Conservation (phyloP, 1,139 yeast genomes). For the Yamadazyma trypodendri region DNA sequence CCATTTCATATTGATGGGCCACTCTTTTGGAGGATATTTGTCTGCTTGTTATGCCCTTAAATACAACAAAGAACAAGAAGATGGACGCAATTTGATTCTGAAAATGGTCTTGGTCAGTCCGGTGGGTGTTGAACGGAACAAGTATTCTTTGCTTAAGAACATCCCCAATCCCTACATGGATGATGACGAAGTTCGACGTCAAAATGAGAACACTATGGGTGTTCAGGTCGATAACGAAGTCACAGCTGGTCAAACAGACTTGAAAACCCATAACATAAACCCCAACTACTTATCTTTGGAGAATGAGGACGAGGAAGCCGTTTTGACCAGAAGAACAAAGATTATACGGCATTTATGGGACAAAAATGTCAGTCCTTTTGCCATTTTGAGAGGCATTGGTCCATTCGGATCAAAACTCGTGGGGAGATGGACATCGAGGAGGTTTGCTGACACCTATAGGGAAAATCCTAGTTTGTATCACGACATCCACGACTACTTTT, state of each 20-base stretch:
- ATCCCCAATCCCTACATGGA: slow-evolving; percentile 18
- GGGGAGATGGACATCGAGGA: slow-evolving; percentile 41
- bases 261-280: slow-evolving; percentile 11
- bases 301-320: slow-evolving; percentile 11
- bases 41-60: slow-evolving; percentile 75
- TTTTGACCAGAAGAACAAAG: slow-evolving; percentile 21
- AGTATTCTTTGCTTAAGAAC: slow-evolving; percentile 28
- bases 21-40: slow-evolving; percentile 90
- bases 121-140: slow-evolving; percentile 44
- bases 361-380: slow-evolving; percentile 38
- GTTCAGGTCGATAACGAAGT: slow-evolving; percentile 15
- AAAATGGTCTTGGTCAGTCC: slow-evolving; percentile 46
- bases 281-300: slow-evolving; percentile 12
- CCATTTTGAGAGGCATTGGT: slow-evolving; percentile 35
- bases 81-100: slow-evolving; percentile 31
- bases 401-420: slow-evolving; percentile 38
- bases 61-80: slow-evolving; percentile 40
- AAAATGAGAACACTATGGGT: slow-evolving; percentile 28
- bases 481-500: slow-evolving; percentile 41
- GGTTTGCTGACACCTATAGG: slow-evolving; percentile 36
- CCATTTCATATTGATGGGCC: slow-evolving; percentile 76
- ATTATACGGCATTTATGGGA: slow-evolving; percentile 35
- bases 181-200: slow-evolving; percentile 25
- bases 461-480: slow-evolving; percentile 32
- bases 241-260: slow-evolving; percentile 2